Evolutionary conservation across 108 stramenopile species (phyloP).

Genomic region (Stephanodiscus minutulus): DNA sequence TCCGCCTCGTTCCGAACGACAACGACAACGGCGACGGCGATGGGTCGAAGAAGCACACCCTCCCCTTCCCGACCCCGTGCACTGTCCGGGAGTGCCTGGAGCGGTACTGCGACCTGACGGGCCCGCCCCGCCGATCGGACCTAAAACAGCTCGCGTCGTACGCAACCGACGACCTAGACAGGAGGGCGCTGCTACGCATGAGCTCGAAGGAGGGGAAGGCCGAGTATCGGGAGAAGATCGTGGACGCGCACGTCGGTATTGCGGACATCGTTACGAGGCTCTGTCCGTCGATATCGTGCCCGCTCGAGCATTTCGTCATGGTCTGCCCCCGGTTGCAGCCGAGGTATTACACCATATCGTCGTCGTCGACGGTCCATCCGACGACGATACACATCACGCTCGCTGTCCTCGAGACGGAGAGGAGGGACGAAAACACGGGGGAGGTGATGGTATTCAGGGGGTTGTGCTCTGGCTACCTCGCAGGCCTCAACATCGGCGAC

Average conservation of each 20-base stretch:
- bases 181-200: conserved; percentile 74
- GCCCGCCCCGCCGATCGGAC: conserved; percentile 83
- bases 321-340: conserved; percentile 88
- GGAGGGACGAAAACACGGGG: conserved; percentile 24
- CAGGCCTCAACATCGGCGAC: conserved; percentile 36
- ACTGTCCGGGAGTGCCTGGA: conserved; percentile 87
- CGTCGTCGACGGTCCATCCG: conserved; percentile 86
- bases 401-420: conserved; percentile 67
- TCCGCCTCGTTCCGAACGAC: conserved; percentile 42
- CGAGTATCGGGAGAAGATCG: conserved; percentile 82
- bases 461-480: conserved; percentile 87
- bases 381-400: conserved; percentile 90
- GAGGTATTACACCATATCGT: conserved; percentile 97
- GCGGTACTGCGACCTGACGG: conserved; percentile 89
- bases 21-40: background rate
- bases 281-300: conserved; percentile 80
- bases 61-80: conserved; percentile 92
- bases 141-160: conserved; percentile 87
- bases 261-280: conserved; percentile 62
- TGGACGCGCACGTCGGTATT: conserved; percentile 63
- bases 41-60: conserved; percentile 66
- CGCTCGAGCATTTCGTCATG: conserved; percentile 88
- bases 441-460: conserved; percentile 76
- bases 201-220: conserved; percentile 82
- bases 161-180: conserved; percentile 76